A percentile compares a stretch with the other conserved stretches of the same genome.
These are phyloP conservation scores for Erodium maritimum DNA, from an alignment of 345 rosid genomes.

Conservation along the genomic window DNA sequence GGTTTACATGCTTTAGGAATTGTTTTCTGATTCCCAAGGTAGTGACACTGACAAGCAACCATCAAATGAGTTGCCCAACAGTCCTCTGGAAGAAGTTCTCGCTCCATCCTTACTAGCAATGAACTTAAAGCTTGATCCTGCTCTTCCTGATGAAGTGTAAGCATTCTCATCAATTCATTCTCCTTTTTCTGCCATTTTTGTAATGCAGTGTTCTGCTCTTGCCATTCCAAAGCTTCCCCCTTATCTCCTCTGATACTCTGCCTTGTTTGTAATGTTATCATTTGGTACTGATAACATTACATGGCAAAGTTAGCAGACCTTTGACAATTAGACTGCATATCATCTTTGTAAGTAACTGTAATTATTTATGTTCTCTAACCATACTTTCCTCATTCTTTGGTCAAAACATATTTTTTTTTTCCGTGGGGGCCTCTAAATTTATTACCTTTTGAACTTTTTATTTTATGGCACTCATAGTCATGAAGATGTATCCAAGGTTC, in stretches of 20 bases:
- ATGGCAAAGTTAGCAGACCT: too few species aligned
- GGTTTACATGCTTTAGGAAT: conserved; percentile 26
- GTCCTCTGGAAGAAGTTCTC: conserved; percentile 50
- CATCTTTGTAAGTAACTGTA: not conserved
- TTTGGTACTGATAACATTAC: not conserved
- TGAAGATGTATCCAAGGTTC: too few species aligned
- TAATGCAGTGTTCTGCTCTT: not conserved
- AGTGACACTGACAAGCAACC: conserved; percentile 33
- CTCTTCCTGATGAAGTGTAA: conserved; percentile 41
- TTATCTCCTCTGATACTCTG: not conserved
- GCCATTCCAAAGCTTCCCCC: not conserved
- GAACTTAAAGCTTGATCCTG: conserved; percentile 63
- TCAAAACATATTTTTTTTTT: too few species aligned
- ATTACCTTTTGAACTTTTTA: too few species aligned
- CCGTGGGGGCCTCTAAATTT: too few species aligned
- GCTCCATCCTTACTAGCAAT: conserved; percentile 57
- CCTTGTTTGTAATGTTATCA: not conserved
- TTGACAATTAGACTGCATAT: not conserved
- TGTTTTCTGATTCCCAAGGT: conserved; percentile 36
- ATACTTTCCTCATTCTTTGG: too few species aligned
- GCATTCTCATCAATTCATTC: conserved; percentile 6
- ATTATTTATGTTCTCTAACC: too few species aligned
- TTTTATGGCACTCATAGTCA: too few species aligned
- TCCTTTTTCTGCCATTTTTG: not conserved
- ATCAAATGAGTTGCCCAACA: conserved; percentile 32